Evolutionary conservation across 31 red algal genomes (phyloP).

Genomic region (Endocladia muricata): DNA sequence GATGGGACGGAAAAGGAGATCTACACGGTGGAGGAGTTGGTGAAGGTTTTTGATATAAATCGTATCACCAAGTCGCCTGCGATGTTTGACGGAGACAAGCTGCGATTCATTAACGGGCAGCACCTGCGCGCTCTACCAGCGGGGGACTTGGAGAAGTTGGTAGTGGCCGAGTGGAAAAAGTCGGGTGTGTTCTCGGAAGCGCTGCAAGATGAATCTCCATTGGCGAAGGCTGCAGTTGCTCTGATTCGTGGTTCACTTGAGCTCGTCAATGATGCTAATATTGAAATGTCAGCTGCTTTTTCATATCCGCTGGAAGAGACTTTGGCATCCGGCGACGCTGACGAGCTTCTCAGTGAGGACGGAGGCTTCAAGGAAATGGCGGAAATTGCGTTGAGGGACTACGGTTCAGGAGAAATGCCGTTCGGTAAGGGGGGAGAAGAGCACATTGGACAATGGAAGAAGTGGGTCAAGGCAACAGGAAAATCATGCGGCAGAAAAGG

Average conservation of each 20-base stretch:
- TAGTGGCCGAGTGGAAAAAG: slow-evolving; percentile 47
- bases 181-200: slow-evolving; percentile 41
- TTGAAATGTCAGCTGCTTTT: slow-evolving; percentile 50
- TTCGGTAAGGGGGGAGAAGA: slow-evolving; percentile 31
- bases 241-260: slow-evolving; percentile 76
- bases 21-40: slow-evolving; percentile 84
- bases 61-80: slow-evolving; percentile 88
- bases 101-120: slow-evolving; percentile 93
- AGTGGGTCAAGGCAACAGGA: slow-evolving; percentile 82
- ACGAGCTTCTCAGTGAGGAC: slow-evolving; percentile 72
- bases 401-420: slow-evolving; percentile 60
- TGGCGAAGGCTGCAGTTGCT: slow-evolving; percentile 34
- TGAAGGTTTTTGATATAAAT: slow-evolving; percentile 79
- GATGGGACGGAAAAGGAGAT: slow-evolving; percentile 95
- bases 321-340: slow-evolving; percentile 60
- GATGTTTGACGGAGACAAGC: slow-evolving; percentile 94
- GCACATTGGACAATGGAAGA: slow-evolving; percentile 72
- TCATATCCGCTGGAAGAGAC: slow-evolving; percentile 78
- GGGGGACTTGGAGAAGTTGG: slow-evolving; percentile 51
- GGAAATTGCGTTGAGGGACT: slow-evolving; percentile 40
- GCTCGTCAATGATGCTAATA: slow-evolving; percentile 70
- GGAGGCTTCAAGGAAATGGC: slow-evolving; percentile 87
- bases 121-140: slow-evolving; percentile 73
- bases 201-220: slow-evolving; percentile 6
- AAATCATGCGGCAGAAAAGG: slow-evolving; percentile 80